A percentile compares a stretch with the other conserved stretches of the same genome.
These are phyloP conservation scores for Phytophthora megakarya DNA, from an alignment of 352 stramenopile species.

Conservation along the genomic window DNA sequence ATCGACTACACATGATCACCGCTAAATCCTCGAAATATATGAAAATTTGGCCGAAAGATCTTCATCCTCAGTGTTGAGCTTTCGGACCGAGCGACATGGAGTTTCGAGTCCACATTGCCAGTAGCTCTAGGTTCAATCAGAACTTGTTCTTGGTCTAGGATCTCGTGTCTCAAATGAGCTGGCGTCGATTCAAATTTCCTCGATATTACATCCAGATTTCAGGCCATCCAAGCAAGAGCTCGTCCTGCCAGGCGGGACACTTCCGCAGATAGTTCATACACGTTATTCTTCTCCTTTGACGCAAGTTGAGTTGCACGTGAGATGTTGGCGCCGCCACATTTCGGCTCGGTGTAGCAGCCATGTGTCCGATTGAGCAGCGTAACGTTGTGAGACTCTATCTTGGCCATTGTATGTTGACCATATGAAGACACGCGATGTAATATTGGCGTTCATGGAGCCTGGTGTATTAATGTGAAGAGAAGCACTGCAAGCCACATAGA, in stretches of 20 bases:
- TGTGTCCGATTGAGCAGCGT: neutral
- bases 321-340: neutral
- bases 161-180: neutral
- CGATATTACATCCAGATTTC: neutral
- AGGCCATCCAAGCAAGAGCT: no score
- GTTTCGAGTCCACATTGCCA: no score
- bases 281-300: neutral
- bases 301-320: neutral
- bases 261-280: neutral
- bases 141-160: no score
- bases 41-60: no score
- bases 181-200: neutral
- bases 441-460: neutral
- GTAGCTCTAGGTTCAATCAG: no score
- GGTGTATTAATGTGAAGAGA: neutral
- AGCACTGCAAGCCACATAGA: neutral
- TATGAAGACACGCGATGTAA: conserved; percentile 13
- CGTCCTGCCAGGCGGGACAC: no score
- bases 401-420: conserved; percentile 27
- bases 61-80: no score
- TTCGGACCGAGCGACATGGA: no score
- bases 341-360: neutral
- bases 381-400: conserved; percentile 2
- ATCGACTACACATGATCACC: neutral
- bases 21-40: no score